Evolutionary conservation across 2,329 filamentous ascomycete genomes (phyloP).

Genomic region (Knoxdaviesia proteae): DNA sequence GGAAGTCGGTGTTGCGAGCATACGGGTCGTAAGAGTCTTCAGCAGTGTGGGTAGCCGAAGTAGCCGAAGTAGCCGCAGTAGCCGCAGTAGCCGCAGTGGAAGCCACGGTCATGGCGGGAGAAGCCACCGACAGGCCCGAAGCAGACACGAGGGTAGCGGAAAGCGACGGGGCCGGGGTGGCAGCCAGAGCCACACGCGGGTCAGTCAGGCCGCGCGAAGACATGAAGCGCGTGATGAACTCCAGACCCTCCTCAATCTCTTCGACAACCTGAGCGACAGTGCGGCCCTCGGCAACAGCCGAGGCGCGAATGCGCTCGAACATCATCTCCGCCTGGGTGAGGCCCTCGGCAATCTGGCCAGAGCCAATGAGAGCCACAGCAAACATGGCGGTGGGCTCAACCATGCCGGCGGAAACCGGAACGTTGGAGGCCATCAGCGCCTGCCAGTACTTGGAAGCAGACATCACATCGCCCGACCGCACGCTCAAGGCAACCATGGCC

Average conservation of each 20-base stretch:
- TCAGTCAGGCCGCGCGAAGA: slow-evolving; percentile 30
- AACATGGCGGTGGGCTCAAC: slow-evolving; percentile 87
- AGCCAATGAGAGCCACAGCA: slow-evolving; percentile 66
- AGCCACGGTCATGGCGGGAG: slow-evolving; percentile 9
- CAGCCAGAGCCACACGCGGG: slow-evolving; percentile 22
- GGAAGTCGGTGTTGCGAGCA: slow-evolving; percentile 75
- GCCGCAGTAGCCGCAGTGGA: slow-evolving; percentile 22
- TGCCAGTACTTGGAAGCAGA: slow-evolving; percentile 67
- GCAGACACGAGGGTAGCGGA: not conserved
- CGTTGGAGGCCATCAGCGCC: slow-evolving; percentile 41
- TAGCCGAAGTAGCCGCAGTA: slow-evolving; percentile 31
- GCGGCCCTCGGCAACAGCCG: slow-evolving; percentile 14
- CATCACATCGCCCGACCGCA: slow-evolving; percentile 62
- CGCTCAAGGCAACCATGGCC: slow-evolving; percentile 69
- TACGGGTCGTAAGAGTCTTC: slow-evolving; percentile 86
- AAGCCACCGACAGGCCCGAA: slow-evolving; percentile 1
- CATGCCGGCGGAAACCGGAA: slow-evolving; percentile 40
- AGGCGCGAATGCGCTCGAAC: slow-evolving; percentile 61
- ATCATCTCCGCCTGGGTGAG: slow-evolving; percentile 62
- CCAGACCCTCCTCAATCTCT: slow-evolving; percentile 71
- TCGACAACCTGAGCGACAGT: slow-evolving; percentile 38
- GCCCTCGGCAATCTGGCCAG: slow-evolving; percentile 66
- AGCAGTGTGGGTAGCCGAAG: slow-evolving; percentile 25
- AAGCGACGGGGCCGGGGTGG: slow-evolving; percentile 11
- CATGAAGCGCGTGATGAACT: slow-evolving; percentile 45